Conservation (phyloP, 306 rosid genomes). For the Glycine soja region DNA sequence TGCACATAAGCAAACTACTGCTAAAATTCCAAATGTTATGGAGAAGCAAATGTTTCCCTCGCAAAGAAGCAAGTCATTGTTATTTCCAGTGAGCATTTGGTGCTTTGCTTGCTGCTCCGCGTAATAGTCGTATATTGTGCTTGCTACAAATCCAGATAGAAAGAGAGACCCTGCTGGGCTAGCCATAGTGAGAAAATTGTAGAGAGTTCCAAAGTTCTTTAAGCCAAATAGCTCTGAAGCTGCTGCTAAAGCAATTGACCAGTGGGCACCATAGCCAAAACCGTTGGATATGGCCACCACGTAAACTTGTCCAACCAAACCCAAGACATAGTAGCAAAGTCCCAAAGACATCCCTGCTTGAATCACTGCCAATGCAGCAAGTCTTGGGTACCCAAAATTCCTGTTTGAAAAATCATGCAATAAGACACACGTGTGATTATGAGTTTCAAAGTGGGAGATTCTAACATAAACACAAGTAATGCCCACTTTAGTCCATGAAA, state of each 20-base stretch:
- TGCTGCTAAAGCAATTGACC: slow-evolving; percentile 54
- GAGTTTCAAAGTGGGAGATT: background rate
- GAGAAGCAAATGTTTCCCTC: slow-evolving; percentile 71
- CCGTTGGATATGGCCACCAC: slow-evolving; percentile 55
- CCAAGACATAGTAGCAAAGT: slow-evolving; percentile 46
- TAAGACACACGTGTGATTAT: background rate
- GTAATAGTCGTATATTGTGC: slow-evolving; percentile 70
- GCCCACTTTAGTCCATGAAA: background rate
- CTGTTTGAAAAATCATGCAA: slow-evolving; percentile 36
- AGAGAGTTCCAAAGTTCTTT: slow-evolving; percentile 75
- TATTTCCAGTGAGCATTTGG: background rate
- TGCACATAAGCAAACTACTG: slow-evolving; percentile 66
- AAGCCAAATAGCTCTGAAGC: slow-evolving; percentile 70
- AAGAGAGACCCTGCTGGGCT: slow-evolving; percentile 76
- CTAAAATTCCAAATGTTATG: slow-evolving; percentile 66
- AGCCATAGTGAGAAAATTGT: slow-evolving; percentile 70
- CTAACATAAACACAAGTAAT: background rate
- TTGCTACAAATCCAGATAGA: slow-evolving; percentile 67
- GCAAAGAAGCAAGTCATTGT: slow-evolving; percentile 57
- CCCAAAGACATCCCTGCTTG: slow-evolving; percentile 54
- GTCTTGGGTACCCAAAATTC: slow-evolving; percentile 53
- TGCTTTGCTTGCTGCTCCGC: slow-evolving; percentile 64
- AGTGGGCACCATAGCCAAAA: slow-evolving; percentile 62
- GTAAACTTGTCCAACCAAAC: slow-evolving; percentile 55
- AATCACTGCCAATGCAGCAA: slow-evolving; percentile 48